Conservation (phyloP, 1,139 yeast species). For the Sugiyamaella xylanicola region DNA sequence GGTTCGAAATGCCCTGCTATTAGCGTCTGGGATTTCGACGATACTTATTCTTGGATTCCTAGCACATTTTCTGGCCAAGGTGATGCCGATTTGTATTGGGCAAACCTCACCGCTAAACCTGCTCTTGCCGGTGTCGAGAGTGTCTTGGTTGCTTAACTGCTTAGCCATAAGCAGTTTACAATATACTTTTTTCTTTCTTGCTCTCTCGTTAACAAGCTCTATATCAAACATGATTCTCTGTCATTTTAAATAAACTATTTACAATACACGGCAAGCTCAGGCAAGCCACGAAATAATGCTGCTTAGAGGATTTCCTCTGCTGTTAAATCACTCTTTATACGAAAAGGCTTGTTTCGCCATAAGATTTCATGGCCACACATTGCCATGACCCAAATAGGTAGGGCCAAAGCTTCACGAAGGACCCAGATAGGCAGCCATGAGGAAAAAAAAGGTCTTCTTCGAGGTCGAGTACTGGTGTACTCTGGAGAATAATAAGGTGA, state of each 20-base stretch:
- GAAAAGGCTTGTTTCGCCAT: slow-evolving; percentile 82
- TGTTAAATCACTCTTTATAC: slow-evolving; percentile 69
- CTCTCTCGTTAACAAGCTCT: neutral
- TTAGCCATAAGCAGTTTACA: too few species aligned
- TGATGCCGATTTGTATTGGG: slow-evolving; percentile 6
- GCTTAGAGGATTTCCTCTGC: slow-evolving; percentile 59
- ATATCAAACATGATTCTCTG: neutral
- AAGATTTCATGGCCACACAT: slow-evolving; percentile 76
- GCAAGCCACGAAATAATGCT: neutral
- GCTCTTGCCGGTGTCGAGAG: slow-evolving; percentile 1
- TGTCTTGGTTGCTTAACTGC: neutral
- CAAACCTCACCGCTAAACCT: slow-evolving; percentile 5
- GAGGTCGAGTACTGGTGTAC: slow-evolving; percentile 1
- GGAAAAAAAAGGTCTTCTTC: slow-evolving; percentile 29
- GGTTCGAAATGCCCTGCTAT: slow-evolving; percentile 16
- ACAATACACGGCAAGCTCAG: too few species aligned
- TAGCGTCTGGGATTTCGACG: slow-evolving; percentile 21
- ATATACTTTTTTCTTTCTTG: too few species aligned
- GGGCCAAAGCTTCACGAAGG: slow-evolving; percentile 69
- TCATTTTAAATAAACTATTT: neutral
- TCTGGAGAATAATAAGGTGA: slow-evolving; percentile 35
- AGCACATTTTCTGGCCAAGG: slow-evolving; percentile 19
- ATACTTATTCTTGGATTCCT: slow-evolving; percentile 18
- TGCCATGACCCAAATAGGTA: slow-evolving; percentile 83
- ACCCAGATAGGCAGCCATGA: slow-evolving; percentile 61